Base-by-base conservation (phyloP, 345 rosid genomes). In the Brassica rapa region DNA sequence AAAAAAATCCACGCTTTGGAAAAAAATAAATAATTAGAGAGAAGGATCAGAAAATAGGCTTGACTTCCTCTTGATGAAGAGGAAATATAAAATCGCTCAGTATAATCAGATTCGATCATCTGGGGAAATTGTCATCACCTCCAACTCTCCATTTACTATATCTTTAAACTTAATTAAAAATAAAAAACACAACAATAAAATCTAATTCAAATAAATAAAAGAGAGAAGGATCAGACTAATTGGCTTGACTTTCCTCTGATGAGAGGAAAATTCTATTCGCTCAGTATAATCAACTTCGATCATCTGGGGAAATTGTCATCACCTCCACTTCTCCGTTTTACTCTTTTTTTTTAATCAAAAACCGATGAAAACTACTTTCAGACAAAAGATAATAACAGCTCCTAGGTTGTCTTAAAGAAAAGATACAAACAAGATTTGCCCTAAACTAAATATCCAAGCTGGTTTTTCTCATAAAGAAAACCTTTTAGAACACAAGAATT, bases 71-170 rank as follows among this genome's bases (percentile, higher is more conserved):
- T 46, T 46, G 55, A 46, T 63, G 55, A 62, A 51, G 66, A 24
- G 68, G 68, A 80, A 66, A 35, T 70, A 35, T 10, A 3, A 46
- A 66, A 4, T 81, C 80, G 83, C 83, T 65, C 33, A 57, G 15
- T 81, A 8, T 81, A 81, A 76, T 81, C 83, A 66, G 70, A 59
- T 75, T 76, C 83, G 77, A 76, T 81, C 77, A 76, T 76, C n/a
- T 81, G 83, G 83, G 81, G 83, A 81, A 81, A 81, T 75, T 75
- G 76, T 76, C 80, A 72, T 81, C 83, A 81, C 60, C 2, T 76
- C 83, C 83, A 81, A 2, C 14, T 63, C 71, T 70, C 75, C 2
- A 15, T 24, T 24, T 57, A 75, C n/a, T 10, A 27, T 27, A 27
- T 27, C 5, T 10, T 57, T 1, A 9, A 23, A 21, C 9, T 29